Base-by-base conservation (phyloP, 1,139 yeast species). In the Blastobotrys capitulatus region DNA sequence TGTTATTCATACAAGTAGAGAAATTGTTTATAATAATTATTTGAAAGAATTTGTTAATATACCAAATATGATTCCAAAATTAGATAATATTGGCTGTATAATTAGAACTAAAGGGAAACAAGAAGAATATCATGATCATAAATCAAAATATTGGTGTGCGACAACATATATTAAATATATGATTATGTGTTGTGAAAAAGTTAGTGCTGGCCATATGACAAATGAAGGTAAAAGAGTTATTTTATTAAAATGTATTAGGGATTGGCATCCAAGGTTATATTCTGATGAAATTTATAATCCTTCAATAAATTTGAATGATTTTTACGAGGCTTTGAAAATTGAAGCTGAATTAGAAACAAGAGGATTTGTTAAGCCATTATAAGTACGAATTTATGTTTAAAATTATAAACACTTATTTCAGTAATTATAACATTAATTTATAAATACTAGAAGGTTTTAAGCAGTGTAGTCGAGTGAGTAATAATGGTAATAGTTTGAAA, bases 211-310 rank as follows among this genome's bases (percentile, higher is more conserved):
- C 25, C 29, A 41, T 25, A 27, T 41, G 44, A 41, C 22, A 10
- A 29, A 41, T n/a, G 35, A 41, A 15, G 44, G 44, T 2, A 41
- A 41, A n/a, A 19, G 44, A 36, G 27, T 19, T 2, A 6, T 41
- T 15, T 3, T 41, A 5, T 13, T 41, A 22, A 41, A 16, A 10
- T 29, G 32, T 12, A 41, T 25, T 2, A 18, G 44, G 36, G 25
- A 7, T 2, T 34, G 37, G 26, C 19, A 13, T 12, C 44, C 44
- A 12, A 36, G 19, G 10, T 15, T 41, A 25, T 41, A 31, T 25
- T 36, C 44, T 8, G 44, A 41, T 25, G 44, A 41, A 36, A 2
- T 41, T 22, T 22, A 15, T 22, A n/a, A 10, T 7, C 16, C 27
- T 27, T 13, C 26, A 4, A 9, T 3, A 6, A 41, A 13, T 9